Evolutionary conservation across 768 basidiomycete species (phyloP).

Genomic region (Pleurotus tuoliensis): DNA sequence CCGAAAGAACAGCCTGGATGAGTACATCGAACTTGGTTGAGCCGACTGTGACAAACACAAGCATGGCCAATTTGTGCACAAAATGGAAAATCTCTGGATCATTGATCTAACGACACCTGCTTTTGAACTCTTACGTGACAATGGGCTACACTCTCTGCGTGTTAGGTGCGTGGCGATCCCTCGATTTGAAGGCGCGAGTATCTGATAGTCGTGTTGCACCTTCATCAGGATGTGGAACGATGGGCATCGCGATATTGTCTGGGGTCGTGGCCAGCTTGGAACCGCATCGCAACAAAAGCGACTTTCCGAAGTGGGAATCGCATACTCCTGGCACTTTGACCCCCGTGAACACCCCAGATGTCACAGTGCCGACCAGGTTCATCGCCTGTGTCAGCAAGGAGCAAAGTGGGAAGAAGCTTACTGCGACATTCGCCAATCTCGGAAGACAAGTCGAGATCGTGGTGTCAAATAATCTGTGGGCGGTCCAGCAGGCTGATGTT

Average conservation of each 20-base stretch:
- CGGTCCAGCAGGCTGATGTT: constrained; percentile 75
- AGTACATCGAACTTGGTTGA: constrained; percentile 84
- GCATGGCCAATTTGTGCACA: constrained; percentile 25
- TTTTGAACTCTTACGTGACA: constrained; percentile 1
- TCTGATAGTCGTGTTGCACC: constrained; percentile 11
- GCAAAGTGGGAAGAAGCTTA: constrained; percentile 69
- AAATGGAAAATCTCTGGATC: neutral
- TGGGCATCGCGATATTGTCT: constrained; percentile 94
- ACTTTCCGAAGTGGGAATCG: constrained; percentile 54
- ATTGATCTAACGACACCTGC: too few species aligned
- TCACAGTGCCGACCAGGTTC: constrained; percentile 74
- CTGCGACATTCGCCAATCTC: constrained; percentile 52
- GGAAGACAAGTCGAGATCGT: constrained; percentile 70
- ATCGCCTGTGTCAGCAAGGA: constrained; percentile 83
- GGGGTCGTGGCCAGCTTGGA: constrained; percentile 87
- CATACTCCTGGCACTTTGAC: constrained; percentile 74
- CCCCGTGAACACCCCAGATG: constrained; percentile 57
- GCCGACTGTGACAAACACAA: constrained; percentile 80
- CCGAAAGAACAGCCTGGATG: constrained; percentile 54
- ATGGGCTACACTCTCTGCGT: constrained; percentile 96
- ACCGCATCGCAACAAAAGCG: constrained; percentile 24
- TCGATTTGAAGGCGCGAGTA: neutral
- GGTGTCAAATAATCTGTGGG: constrained; percentile 64
- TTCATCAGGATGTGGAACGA: constrained; percentile 85
- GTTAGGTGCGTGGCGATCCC: constrained; percentile 48